These are phyloP conservation scores for Hericium erinaceus DNA, from an alignment of 768 basidiomycete genomes.

Conservation along the genomic window DNA sequence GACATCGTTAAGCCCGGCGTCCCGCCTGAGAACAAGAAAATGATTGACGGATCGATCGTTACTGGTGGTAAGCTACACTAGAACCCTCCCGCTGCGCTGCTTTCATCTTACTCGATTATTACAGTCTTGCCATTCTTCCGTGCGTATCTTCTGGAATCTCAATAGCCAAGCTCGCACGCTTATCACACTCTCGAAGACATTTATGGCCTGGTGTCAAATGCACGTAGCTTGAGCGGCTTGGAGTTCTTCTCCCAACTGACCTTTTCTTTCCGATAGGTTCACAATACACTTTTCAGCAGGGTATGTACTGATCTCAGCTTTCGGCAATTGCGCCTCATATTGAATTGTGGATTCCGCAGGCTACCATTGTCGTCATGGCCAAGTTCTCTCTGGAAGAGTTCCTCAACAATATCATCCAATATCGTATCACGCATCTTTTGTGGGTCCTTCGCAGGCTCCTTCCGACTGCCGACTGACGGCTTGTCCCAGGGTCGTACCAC, in stretches of 20 bases:
- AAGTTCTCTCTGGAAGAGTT: conserved; percentile 25
- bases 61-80: conserved; percentile 39
- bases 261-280: conserved; percentile 15
- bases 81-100: conserved; percentile 21
- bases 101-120: background rate
- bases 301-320: conserved; percentile 8
- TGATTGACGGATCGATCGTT: conserved; percentile 7
- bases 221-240: conserved; percentile 2
- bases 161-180: background rate
- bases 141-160: conserved; percentile 4
- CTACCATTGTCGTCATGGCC: conserved; percentile 23
- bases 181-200: conserved; percentile 30
- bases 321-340: no score
- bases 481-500: conserved; percentile 18
- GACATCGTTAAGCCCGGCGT: conserved; percentile 2
- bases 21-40: conserved; percentile 21
- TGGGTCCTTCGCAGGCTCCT: conserved; percentile 4
- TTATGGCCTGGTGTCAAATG: conserved; percentile 25
- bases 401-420: conserved; percentile 23
- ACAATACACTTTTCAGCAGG: conserved; percentile 18
- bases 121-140: conserved; percentile 23
- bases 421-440: conserved; percentile 25
- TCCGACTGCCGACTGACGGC: background rate
- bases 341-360: conserved; percentile 7
- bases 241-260: background rate